A percentile compares a stretch with the other conserved stretches of the same genome.
phyloP scores from a whole-genome alignment of 768 basidiomycete genomes.

The Pholiota microspora region DNA sequence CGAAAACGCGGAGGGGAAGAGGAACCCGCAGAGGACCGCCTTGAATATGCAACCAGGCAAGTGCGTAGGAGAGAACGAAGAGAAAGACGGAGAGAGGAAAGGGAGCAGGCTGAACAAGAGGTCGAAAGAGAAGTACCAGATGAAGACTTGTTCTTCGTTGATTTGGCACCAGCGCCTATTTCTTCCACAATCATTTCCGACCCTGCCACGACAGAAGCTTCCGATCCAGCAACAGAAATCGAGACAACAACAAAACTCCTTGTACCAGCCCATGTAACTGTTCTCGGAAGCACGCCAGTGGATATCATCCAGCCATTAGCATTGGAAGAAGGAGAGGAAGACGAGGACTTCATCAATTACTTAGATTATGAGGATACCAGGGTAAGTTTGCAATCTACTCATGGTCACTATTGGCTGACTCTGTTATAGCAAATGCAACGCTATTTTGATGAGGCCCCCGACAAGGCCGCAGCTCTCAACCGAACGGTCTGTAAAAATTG shows the following conservation, averaged over 20 bases:
- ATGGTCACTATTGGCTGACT: background rate
- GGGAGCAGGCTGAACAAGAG: background rate
- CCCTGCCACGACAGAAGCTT: background rate
- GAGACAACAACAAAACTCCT: slow-evolving; percentile 36
- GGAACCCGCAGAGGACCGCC: background rate
- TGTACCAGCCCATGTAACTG: slow-evolving; percentile 69
- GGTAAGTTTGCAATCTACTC: slow-evolving; percentile 31
- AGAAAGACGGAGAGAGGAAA: background rate
- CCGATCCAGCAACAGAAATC: background rate
- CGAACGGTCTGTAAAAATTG: slow-evolving; percentile 74
- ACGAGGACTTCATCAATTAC: slow-evolving; percentile 73
- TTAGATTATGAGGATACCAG: slow-evolving; percentile 69
- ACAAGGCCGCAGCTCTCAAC: slow-evolving; percentile 38
- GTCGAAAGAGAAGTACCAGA: background rate
- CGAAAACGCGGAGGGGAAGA: background rate
- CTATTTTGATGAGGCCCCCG: slow-evolving; percentile 58
- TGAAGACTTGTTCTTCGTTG: slow-evolving; percentile 5
- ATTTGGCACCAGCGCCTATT: slow-evolving; percentile 4
- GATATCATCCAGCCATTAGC: slow-evolving; percentile 42
- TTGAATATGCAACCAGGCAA: background rate
- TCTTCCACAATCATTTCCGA: background rate
- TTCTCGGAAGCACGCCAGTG: slow-evolving; percentile 45
- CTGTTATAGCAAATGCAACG: slow-evolving; percentile 48
- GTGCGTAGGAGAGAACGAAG: background rate
- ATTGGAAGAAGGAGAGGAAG: slow-evolving; percentile 51